Conservation (phyloP, 2,329 filamentous ascomycete species). For the Colletotrichum sp. region DNA sequence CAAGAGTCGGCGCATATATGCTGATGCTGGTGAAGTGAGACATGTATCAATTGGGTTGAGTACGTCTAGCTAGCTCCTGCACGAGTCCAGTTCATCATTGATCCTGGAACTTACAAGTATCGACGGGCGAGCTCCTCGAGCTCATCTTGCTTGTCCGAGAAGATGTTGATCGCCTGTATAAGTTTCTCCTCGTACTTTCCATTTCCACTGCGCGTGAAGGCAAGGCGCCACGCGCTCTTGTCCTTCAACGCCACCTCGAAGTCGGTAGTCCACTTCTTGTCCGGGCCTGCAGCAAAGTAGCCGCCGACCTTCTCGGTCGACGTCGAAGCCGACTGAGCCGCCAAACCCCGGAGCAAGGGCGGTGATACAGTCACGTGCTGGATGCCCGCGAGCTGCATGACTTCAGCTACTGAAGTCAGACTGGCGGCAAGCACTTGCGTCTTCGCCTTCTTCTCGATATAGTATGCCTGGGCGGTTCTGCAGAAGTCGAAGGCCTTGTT, state of each 20-base stretch:
- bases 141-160: slow-evolving; percentile 59
- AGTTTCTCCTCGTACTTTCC: slow-evolving; percentile 57
- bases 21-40: neutral
- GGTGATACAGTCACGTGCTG: slow-evolving; percentile 66
- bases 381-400: slow-evolving; percentile 62
- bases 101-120: neutral
- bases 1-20: neutral
- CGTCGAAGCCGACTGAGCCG: slow-evolving; percentile 35
- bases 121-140: slow-evolving; percentile 42
- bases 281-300: slow-evolving; percentile 33
- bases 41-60: neutral
- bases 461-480: slow-evolving; percentile 58
- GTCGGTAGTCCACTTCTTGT: slow-evolving; percentile 24
- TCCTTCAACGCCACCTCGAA: slow-evolving; percentile 35
- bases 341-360: slow-evolving; percentile 52
- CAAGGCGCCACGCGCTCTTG: slow-evolving; percentile 54
- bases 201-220: slow-evolving; percentile 51
- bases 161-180: slow-evolving; percentile 61
- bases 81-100: neutral
- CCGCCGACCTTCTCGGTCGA: slow-evolving; percentile 34
- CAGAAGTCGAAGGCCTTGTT: slow-evolving; percentile 56
- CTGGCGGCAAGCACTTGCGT: slow-evolving; percentile 63
- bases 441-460: slow-evolving; percentile 40
- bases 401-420: slow-evolving; percentile 61
- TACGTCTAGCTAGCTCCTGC: neutral